Base-by-base conservation (phyloP, 2,329 filamentous ascomycete species). In the Xylaria sp. region DNA sequence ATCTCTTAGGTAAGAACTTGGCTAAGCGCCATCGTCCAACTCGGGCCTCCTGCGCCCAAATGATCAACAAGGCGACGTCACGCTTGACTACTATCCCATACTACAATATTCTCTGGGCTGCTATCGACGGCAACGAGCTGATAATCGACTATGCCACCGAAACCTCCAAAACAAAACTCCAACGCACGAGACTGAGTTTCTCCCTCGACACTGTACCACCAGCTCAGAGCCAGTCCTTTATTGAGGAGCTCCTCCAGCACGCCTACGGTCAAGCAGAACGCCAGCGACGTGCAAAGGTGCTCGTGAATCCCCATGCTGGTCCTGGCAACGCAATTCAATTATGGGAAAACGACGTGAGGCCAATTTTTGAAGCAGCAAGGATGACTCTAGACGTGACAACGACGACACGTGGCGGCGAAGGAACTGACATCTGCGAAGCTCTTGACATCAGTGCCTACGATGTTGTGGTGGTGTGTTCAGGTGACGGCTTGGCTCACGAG, bases 251-350 rank as follows among this genome's bases (percentile, higher is more conserved):
- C 41, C 79, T 97, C 23, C 83, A 89, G 44, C 86, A 86, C 56
- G 89, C 94, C 28, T 98, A 97, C 76, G 82, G 91, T 84, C 65
- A 82, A 8, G 87, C 92, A 1, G 89, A 91, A 76, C 87, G 86
- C 63, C 87, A 85, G 67, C 96, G 94, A 80, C 89, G 93, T 56
- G 90, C 96, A 71, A 97, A 96, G 79, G 90, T 98, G 13, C 84
- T 98, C 52, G 87, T 99, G 70, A 99, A 99, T 80, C 96, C 96
- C 0, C 92, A 94, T 75, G 93, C 94, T 15, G 96, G 96, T 0
- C 92, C 94, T 51, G 95, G 95, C 50, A 83, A 82, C 51, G 95
- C 94, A 1, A 82, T 88, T 70, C 92, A 89, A 77, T 86, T 90
- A 72, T 98, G 94, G 87, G 83, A 90, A 66, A 87, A 86, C 54